Conservation (phyloP, 2,329 filamentous ascomycete species). For the Trichoderma atrobrunneum region DNA sequence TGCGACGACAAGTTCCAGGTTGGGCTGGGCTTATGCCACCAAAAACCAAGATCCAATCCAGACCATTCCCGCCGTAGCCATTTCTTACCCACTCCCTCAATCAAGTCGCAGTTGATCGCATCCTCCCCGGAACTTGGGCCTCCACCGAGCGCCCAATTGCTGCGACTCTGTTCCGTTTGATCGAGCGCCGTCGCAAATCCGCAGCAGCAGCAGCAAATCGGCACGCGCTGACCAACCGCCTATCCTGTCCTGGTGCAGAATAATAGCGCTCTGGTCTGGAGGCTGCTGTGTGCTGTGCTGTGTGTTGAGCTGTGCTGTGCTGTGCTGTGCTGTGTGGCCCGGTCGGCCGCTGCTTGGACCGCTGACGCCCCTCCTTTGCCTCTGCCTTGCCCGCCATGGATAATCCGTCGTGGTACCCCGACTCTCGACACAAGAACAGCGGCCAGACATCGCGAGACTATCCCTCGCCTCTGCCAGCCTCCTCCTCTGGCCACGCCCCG, state of each 20-base stretch:
- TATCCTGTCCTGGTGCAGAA: not conserved
- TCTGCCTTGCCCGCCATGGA: conserved; percentile 42
- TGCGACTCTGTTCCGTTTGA: not conserved
- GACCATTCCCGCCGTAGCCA: not conserved
- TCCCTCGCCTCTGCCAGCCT: conserved; percentile 27
- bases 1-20: not conserved
- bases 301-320: not conserved
- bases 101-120: conserved; percentile 6
- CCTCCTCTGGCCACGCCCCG: not conserved
- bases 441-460: conserved; percentile 47
- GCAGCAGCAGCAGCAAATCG: not conserved
- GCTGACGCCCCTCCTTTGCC: conserved; percentile 20
- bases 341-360: conserved; percentile 8
- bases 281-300: not conserved
- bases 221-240: not conserved
- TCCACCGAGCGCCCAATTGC: conserved; percentile 8
- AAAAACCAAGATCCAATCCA: not conserved
- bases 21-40: not conserved
- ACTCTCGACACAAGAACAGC: conserved; percentile 56
- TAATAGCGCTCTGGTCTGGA: not conserved
- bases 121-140: conserved; percentile 14
- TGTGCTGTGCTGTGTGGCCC: not conserved
- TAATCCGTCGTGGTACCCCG: conserved; percentile 61
- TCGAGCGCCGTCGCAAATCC: not conserved
- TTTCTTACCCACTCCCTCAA: conserved; percentile 2